Percentiles rank a stretch among this genome's conserved stretches.
Conservation (phyloP, 1,284 basidiomycete species). For the Hypsizygus ulmarius region DNA sequence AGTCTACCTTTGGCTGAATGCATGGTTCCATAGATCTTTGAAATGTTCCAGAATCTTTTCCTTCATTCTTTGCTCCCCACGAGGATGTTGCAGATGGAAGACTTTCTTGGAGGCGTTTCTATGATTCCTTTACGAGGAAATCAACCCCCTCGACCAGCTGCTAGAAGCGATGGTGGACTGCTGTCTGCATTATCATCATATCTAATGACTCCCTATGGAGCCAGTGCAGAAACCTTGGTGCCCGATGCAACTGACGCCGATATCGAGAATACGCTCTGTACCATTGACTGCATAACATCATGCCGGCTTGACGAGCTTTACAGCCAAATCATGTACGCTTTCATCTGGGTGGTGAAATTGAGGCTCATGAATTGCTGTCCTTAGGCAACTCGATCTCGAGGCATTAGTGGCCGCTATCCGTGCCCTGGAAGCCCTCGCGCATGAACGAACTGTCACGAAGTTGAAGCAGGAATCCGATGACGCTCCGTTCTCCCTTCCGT, state of each 20-base stretch:
- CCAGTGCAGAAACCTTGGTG: conserved; percentile 67
- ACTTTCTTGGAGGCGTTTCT: conserved; percentile 87
- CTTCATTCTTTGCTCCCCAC: conserved; percentile 87
- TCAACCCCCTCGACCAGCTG: conserved; percentile 61
- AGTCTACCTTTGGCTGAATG: conserved; percentile 1
- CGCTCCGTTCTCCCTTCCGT: conserved; percentile 61
- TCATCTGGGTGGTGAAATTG: not conserved
- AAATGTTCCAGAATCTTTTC: conserved; percentile 97
- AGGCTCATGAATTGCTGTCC: conserved; percentile 15
- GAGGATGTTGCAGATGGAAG: conserved; percentile 93
- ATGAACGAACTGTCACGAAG: conserved; percentile 78
- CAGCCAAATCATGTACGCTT: conserved; percentile 81
- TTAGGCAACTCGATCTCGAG: conserved; percentile 72
- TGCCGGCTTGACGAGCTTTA: conserved; percentile 95
- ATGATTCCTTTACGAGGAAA: conserved; percentile 85
- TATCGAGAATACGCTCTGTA: conserved; percentile 91
- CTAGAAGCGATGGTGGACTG: conserved; percentile 83
- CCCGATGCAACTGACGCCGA: conserved; percentile 87
- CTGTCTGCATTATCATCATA: conserved; percentile 95
- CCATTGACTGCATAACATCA: conserved; percentile 93
- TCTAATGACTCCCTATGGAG: conserved; percentile 89
- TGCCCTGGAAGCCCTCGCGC: conserved; percentile 87
- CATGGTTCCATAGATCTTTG: conserved; percentile 71
- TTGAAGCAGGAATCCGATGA: conserved; percentile 70
- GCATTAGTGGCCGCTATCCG: conserved; percentile 81